These are phyloP conservation scores for Puccinia coronata DNA, from an alignment of 1,284 basidiomycete genomes.

Conservation along the genomic window DNA sequence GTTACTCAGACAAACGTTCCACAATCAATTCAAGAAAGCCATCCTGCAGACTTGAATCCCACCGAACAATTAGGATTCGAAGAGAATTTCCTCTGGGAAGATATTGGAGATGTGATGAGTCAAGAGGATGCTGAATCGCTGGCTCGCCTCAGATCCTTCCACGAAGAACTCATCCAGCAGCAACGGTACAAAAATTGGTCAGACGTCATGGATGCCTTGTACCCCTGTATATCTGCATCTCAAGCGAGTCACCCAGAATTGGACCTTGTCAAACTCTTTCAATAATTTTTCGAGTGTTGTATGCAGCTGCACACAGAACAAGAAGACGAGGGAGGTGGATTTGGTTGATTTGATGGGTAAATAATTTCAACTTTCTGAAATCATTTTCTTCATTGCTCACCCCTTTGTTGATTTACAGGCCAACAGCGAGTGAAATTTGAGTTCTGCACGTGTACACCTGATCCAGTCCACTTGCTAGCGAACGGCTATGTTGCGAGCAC, in stretches of 20 bases:
- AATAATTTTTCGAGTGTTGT: neutral
- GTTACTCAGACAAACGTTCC: neutral
- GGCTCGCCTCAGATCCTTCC: neutral
- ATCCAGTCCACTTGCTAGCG: neutral
- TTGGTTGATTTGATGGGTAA: neutral
- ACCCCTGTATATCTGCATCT: neutral
- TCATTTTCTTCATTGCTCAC: neutral
- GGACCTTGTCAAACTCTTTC: neutral
- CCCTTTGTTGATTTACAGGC: neutral
- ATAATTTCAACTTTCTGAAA: neutral
- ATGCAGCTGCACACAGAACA: neutral
- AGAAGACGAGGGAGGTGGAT: neutral
- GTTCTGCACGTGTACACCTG: neutral
- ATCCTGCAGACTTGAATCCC: neutral
- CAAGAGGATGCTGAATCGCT: neutral
- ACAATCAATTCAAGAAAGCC: neutral
- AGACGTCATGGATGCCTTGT: neutral
- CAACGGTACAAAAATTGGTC: neutral
- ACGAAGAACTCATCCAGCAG: neutral
- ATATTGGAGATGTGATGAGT: neutral
- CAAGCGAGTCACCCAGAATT: neutral
- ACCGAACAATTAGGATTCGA: neutral
- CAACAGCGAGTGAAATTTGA: neutral
- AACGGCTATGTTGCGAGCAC: neutral
- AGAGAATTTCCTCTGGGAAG: neutral